phyloP scores from a whole-genome alignment of 1,284 basidiomycete genomes.

The Fereydounia khargensis region DNA sequence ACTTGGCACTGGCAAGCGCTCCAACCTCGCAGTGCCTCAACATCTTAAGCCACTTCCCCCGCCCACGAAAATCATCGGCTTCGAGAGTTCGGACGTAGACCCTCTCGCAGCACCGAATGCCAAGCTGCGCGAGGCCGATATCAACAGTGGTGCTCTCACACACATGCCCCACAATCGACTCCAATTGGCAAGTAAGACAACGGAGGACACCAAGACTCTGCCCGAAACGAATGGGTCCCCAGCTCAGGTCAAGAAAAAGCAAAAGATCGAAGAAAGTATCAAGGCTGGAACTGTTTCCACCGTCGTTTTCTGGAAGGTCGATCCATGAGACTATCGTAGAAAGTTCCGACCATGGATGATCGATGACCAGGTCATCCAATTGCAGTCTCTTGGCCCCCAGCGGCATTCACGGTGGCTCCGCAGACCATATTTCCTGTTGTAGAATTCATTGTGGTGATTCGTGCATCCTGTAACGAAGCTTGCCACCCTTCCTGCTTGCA shows the following conservation, averaged over 20 bases:
- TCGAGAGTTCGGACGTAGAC: slow-evolving; percentile 14
- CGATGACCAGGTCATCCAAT: too few species aligned
- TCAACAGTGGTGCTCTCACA: slow-evolving; percentile 42
- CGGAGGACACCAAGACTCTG: slow-evolving; percentile 20
- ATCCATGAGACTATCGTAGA: too few species aligned
- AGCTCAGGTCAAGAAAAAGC: slow-evolving; percentile 19
- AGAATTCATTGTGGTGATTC: too few species aligned
- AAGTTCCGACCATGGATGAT: too few species aligned
- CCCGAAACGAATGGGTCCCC: neutral
- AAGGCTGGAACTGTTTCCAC: slow-evolving; percentile 39
- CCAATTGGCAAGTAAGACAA: slow-evolving; percentile 39
- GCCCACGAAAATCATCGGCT: slow-evolving; percentile 15
- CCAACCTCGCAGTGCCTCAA: slow-evolving; percentile 70
- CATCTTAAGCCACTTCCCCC: slow-evolving; percentile 61
- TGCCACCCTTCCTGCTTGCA: too few species aligned
- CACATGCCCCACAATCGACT: slow-evolving; percentile 52
- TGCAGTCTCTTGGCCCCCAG: too few species aligned
- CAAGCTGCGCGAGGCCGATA: slow-evolving; percentile 35
- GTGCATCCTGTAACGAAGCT: too few species aligned
- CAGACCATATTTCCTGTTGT: too few species aligned
- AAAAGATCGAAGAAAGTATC: slow-evolving; percentile 38
- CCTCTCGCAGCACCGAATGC: slow-evolving; percentile 10
- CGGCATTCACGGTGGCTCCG: too few species aligned
- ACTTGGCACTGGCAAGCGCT: slow-evolving; percentile 74
- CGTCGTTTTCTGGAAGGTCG: slow-evolving; percentile 48